Conservation (phyloP, 176 grass and related monocot species). For the Zea luxurians region DNA sequence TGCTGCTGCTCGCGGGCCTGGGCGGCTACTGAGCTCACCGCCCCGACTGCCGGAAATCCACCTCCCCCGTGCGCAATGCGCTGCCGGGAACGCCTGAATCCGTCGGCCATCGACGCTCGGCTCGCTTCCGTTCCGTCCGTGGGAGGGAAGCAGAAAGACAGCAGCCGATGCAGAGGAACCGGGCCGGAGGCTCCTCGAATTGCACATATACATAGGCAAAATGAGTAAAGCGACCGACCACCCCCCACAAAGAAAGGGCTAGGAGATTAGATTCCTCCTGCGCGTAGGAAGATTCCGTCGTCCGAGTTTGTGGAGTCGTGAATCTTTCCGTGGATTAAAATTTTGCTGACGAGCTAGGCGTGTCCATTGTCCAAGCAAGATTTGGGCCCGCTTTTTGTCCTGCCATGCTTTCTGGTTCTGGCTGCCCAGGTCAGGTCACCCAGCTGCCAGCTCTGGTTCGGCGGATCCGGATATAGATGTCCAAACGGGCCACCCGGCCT, state of each 20-base stretch:
- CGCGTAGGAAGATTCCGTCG: slow-evolving; percentile 46
- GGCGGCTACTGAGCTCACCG: slow-evolving; percentile 42
- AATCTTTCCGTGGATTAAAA: slow-evolving; percentile 44
- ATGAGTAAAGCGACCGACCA: slow-evolving; percentile 39
- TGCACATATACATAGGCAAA: slow-evolving; percentile 42
- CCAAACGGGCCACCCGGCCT: no score
- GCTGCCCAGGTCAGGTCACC: not conserved
- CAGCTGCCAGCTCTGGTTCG: not conserved
- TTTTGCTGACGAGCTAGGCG: slow-evolving; percentile 29
- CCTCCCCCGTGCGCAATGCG: slow-evolving; percentile 13
- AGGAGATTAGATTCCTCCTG: slow-evolving; percentile 44
- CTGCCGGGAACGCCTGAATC: slow-evolving; percentile 2
- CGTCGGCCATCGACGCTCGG: not conserved
- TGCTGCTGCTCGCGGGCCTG: slow-evolving; percentile 41
- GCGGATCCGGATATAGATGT: no score
- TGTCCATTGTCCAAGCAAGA: not conserved
- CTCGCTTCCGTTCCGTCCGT: no score
- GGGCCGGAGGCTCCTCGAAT: not conserved
- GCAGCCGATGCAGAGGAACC: not conserved
- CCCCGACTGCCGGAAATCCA: no score
- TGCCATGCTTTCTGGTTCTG: not conserved
- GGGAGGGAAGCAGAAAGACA: not conserved
- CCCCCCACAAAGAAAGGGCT: not conserved
- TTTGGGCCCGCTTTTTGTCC: not conserved
- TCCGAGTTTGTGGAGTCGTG: slow-evolving; percentile 43